Evolutionary conservation across 2,329 filamentous ascomycete genomes (phyloP).

Genomic region (Monilinia polystroma): DNA sequence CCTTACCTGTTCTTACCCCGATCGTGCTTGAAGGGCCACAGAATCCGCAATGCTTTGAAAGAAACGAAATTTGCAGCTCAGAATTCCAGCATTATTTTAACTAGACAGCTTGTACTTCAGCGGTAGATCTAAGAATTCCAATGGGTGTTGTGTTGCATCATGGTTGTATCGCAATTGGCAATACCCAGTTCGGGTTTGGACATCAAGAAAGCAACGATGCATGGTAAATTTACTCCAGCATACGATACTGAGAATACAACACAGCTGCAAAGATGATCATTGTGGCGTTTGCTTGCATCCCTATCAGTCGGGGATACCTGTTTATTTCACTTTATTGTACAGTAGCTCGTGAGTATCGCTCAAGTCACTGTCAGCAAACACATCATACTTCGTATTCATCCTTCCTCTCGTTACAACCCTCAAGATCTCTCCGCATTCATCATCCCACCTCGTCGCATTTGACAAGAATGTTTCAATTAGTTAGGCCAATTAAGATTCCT

Average conservation of each 20-base stretch:
- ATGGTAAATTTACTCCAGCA: not conserved
- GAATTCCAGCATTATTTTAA: not conserved
- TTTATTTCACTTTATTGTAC: conserved; percentile 1
- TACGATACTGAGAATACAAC: not conserved
- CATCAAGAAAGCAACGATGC: not conserved
- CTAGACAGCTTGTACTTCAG: not conserved
- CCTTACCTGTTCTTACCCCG: not conserved
- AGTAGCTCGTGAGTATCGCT: conserved; percentile 15
- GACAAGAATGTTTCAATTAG: not conserved
- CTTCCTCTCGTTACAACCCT: conserved; percentile 6
- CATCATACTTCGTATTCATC: conserved; percentile 20
- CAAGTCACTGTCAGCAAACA: conserved; percentile 13
- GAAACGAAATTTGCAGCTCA: conserved; percentile 1
- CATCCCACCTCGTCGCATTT: conserved; percentile 2
- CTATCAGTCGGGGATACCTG: not conserved
- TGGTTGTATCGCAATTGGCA: not conserved
- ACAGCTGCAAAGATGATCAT: conserved; percentile 18
- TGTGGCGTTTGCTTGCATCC: not conserved
- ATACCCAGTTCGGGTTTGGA: not conserved
- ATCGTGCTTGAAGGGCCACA: not conserved
- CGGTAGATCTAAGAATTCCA: not conserved
- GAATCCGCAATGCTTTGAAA: not conserved
- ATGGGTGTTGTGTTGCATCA: not conserved
- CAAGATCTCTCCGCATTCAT: conserved; percentile 6
- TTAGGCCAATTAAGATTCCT: not conserved